phyloP scores from a whole-genome alignment of 2,329 filamentous ascomycete species.

The Cytospora schulzeri region DNA sequence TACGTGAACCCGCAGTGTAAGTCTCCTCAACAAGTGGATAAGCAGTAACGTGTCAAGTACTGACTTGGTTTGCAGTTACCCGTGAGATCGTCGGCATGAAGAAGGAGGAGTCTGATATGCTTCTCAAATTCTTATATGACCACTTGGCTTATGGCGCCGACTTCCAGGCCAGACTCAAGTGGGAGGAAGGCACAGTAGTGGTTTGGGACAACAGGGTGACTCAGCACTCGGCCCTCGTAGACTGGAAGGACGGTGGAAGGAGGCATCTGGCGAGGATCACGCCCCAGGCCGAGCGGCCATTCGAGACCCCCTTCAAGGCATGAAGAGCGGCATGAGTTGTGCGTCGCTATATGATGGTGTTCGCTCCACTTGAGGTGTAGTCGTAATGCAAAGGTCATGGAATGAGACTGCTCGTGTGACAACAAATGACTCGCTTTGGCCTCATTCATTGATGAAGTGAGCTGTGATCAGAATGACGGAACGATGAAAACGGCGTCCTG shows the following conservation, averaged over 20 bases:
- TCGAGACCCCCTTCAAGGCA: slow-evolving; percentile 63
- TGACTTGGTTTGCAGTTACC: slow-evolving; percentile 59
- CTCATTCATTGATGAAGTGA: not conserved
- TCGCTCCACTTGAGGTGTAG: not conserved
- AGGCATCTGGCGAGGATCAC: slow-evolving; percentile 81
- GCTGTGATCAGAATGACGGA: slow-evolving; percentile 6
- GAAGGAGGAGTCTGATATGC: slow-evolving; percentile 79
- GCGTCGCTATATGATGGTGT: not conserved
- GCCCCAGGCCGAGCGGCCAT: slow-evolving; percentile 77
- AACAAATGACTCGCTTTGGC: not conserved
- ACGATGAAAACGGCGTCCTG: slow-evolving; percentile 1
- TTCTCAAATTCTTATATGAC: slow-evolving; percentile 77
- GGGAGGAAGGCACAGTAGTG: slow-evolving; percentile 78
- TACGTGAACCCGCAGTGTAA: slow-evolving; percentile 83
- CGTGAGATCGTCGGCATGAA: slow-evolving; percentile 80
- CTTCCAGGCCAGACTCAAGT: slow-evolving; percentile 74
- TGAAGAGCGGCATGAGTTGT: slow-evolving; percentile 13
- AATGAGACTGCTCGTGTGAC: not conserved
- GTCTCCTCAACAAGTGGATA: slow-evolving; percentile 34
- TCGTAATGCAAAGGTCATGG: not conserved
- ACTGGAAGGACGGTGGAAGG: slow-evolving; percentile 79
- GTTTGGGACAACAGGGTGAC: slow-evolving; percentile 87
- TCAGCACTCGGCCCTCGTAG: slow-evolving; percentile 75
- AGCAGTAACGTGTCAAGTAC: not conserved
- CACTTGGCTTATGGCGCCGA: slow-evolving; percentile 73